Base-by-base conservation (phyloP, 1,139 yeast genomes). In the Keqinozyma sinolaborantium region DNA sequence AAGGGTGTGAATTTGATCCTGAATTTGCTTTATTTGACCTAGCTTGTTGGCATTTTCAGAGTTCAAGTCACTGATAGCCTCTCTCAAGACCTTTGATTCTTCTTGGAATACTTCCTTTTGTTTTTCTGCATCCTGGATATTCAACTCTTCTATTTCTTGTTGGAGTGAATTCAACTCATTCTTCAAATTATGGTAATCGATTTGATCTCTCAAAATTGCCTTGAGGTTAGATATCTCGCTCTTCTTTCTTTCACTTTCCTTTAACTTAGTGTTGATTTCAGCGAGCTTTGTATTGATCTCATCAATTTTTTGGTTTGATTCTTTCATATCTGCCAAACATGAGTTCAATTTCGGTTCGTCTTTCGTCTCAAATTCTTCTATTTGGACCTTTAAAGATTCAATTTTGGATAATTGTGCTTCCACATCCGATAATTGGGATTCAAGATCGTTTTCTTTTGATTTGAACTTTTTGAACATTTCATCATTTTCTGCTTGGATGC, bases 1-100 rank as follows among this genome's bases (percentile, higher is more conserved):
- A 10, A 83, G 55, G 3, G 71, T 63, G 19, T 59, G 61, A 5
- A 83, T 70, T 50, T 88, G 96, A 44, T 80, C 87, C 32, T 80
- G 78, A 41, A 92, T 67, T 50, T 92, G 97, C 40, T 80, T 79
- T 25, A 86, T 72, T 56, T 92, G 97, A 20, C 98, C 99, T 24
- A 78, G 56, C 45, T 79, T 82, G 16, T 90, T 81, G 5, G 95
- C 86, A 45, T 83, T 79, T 30, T 76, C 73, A 0, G 90, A 70
- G 38, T 81, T 82, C 30, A 86, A 57, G 8, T 58, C 57, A 6
- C 86, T 70, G 32, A 81, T 76, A 24, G 64, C 56, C 8, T 65
- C 64, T 34, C 92, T 73, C 24, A 92, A 59, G 14, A 53, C 45
- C 29, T 60, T 58, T 1, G 92, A 74, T 33, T 77, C 72, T 15